Evolutionary conservation across 805 yeast species (phyloP), one percentile per base, ranked within the genome.

Genomic region (Wickerhamomyces strasburgensis): DNA sequence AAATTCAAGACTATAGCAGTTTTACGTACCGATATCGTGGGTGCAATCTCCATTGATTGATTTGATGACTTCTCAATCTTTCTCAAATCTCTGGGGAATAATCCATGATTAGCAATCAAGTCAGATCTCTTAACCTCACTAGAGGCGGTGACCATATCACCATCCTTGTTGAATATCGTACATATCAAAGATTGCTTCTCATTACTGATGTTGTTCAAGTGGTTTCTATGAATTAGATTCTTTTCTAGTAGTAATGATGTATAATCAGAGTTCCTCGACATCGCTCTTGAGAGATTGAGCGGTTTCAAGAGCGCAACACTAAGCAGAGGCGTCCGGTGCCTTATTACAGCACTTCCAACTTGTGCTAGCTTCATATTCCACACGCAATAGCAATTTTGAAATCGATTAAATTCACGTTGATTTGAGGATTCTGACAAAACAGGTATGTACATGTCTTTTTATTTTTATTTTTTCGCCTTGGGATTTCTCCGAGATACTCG

Each of bases 81-180:
- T 15, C 98, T 67, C 47, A 90, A 65, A 58, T 90, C 98, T 57
- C 98, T 68, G 0, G 98, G 96, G 40, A 84, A 75, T 18, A 90
- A 60, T 10, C 85, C 86, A 56, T 89, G 85, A 45, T 79, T 77
- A 23, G 78, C 68, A 8, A 90, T 68, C 42, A 90, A 73, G 37
- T 78, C 80, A 35, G 83, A 71, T 52, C 86, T 75, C 43, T 86
- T 85, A 57, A 82, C 78, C 51, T 79, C 84, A 31, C 78, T 72
- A 2, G 90, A 80, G 2, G 83, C 80, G 0, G 83, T 78, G 1
- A 72, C 68, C 17, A 85, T 78, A 29, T 77, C 71, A 0, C 98
- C 97, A 3, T 66, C 56, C 3, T 53, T 44, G 51, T 89, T 88
- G 46, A 93, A 79, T 0, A 85, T 75, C 1, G 98, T 90, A 50